These are phyloP conservation scores for Neocatenulostroma microsporum DNA, from an alignment of 2,329 filamentous ascomycete genomes.

Conservation along the genomic window DNA sequence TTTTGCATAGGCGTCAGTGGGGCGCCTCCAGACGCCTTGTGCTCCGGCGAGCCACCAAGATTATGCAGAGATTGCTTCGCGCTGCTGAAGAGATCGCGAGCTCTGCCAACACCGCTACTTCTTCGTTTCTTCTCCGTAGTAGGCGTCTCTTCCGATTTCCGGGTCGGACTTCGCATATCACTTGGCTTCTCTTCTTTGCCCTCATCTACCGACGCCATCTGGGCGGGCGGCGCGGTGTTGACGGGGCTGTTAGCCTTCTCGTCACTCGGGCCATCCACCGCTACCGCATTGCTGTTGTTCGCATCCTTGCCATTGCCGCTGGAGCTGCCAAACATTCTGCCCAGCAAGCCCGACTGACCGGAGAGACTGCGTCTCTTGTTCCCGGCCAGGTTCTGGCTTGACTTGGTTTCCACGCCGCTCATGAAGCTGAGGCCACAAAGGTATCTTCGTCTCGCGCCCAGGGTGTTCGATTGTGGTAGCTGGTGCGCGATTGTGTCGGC, in stretches of 20 bases:
- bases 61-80: conserved; percentile 73
- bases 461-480: neutral
- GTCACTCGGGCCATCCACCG: conserved; percentile 15
- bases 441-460: conserved; percentile 7
- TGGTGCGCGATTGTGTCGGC: neutral
- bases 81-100: conserved; percentile 79
- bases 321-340: conserved; percentile 90
- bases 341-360: conserved; percentile 89
- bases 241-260: conserved; percentile 11
- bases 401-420: conserved; percentile 24
- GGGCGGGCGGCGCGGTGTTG: conserved; percentile 11
- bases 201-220: conserved; percentile 26
- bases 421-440: conserved; percentile 16
- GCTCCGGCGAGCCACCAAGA: conserved; percentile 27
- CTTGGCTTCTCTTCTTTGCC: conserved; percentile 36
- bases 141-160: conserved; percentile 47
- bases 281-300: conserved; percentile 24
- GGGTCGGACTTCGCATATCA: conserved; percentile 45
- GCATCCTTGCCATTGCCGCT: conserved; percentile 21
- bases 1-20: conserved; percentile 76
- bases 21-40: conserved; percentile 27
- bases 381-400: conserved; percentile 75
- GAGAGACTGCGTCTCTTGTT: conserved; percentile 94
- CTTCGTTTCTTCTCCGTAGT: conserved; percentile 69
- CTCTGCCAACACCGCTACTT: conserved; percentile 80